Percentiles rank a stretch among this genome's conserved stretches.
These are phyloP conservation scores for Moricandia arvensis DNA, from an alignment of 345 rosid species.

Conservation along the genomic window DNA sequence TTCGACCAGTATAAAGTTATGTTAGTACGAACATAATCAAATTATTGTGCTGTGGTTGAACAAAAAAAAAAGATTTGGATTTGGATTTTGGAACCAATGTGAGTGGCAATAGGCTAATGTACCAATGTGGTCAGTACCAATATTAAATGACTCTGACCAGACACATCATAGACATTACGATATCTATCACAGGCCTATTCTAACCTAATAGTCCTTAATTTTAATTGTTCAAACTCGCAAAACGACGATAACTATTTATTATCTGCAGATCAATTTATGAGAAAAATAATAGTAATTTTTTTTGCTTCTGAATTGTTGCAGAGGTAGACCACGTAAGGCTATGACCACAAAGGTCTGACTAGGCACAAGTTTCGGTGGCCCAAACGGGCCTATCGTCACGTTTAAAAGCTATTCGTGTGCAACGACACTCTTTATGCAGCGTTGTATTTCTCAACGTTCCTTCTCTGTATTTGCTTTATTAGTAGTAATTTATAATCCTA, in stretches of 20 bases:
- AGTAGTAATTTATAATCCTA: too few species aligned
- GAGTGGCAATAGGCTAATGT: conserved; percentile 19
- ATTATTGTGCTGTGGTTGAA: not conserved
- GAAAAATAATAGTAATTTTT: not conserved
- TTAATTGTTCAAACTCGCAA: not conserved
- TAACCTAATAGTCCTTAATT: conserved; percentile 2
- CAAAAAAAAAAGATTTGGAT: not conserved
- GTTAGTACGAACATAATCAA: not conserved
- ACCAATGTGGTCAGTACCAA: conserved; percentile 28
- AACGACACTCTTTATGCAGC: conserved; percentile 4
- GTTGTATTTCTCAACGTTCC: conserved; percentile 13
- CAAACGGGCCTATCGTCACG: conserved; percentile 39
- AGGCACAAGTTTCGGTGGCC: conserved; percentile 40
- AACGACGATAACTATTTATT: conserved; percentile 13
- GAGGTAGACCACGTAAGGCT: conserved; percentile 42
- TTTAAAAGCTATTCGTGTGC: conserved; percentile 27
- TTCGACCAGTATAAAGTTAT: not conserved
- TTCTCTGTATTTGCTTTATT: too few species aligned
- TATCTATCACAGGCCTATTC: conserved; percentile 32
- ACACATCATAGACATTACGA: conserved; percentile 40
- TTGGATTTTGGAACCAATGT: conserved; percentile 2
- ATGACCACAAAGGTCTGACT: conserved; percentile 29
- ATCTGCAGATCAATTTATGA: conserved; percentile 11
- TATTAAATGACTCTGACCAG: conserved; percentile 36
- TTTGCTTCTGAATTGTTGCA: conserved; percentile 24